Percentiles rank a stretch among this genome's conserved stretches.
phyloP scores from a whole-genome alignment of 768 basidiomycete species.

The Cyclocybe aegerita region DNA sequence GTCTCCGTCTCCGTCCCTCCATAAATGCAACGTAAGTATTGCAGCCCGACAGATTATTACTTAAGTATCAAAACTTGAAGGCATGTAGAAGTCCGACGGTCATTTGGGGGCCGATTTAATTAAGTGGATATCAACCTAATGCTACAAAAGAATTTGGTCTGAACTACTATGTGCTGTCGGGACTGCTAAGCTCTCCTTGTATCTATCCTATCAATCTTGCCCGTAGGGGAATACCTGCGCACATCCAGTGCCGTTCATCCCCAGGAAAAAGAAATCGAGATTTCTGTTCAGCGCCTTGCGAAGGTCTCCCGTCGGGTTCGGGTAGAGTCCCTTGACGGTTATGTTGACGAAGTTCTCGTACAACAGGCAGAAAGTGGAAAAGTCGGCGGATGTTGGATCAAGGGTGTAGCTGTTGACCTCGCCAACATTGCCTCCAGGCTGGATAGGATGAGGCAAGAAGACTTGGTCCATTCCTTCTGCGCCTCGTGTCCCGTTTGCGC shows the following conservation, averaged over 20 bases:
- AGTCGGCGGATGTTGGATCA: constrained; percentile 17
- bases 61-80: too few species aligned
- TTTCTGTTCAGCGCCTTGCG: constrained; percentile 16
- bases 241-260: constrained; percentile 6
- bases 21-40: too few species aligned
- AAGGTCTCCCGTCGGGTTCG: constrained; percentile 14
- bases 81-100: too few species aligned
- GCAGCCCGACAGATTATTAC: too few species aligned
- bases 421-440: constrained; percentile 16
- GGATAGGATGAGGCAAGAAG: constrained; percentile 10
- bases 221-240: constrained; percentile 13
- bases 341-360: constrained; percentile 21
- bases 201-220: background rate
- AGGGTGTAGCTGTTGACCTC: constrained; percentile 17
- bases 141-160: too few species aligned
- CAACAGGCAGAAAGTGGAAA: constrained; percentile 14
- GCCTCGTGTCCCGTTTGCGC: constrained; percentile 9
- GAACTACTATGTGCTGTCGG: too few species aligned
- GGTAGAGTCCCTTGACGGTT: constrained; percentile 19
- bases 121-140: too few species aligned
- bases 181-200: too few species aligned
- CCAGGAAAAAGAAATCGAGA: constrained; percentile 11
- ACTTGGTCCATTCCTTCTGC: constrained; percentile 6
- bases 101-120: too few species aligned
- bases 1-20: too few species aligned